Evolutionary conservation across 2,329 filamentous ascomycete species (phyloP).

Genomic region (Botrytis elliptica): DNA sequence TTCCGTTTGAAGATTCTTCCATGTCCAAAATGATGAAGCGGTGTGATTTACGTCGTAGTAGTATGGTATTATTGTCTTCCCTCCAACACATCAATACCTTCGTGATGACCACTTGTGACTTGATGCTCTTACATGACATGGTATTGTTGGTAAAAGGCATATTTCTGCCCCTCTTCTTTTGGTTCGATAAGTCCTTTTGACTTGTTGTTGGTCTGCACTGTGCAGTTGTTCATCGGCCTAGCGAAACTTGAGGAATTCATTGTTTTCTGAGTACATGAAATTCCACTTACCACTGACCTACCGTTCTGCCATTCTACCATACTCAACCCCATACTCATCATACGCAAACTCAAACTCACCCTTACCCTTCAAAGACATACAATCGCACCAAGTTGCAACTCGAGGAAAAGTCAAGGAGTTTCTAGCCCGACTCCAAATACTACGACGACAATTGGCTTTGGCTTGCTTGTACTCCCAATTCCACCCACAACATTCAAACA

Average conservation of each 20-base stretch:
- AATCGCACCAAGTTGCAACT: background rate
- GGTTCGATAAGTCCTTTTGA: background rate
- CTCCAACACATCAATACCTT: constrained; percentile 15
- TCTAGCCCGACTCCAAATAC: background rate
- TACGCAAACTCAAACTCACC: background rate
- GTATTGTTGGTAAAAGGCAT: background rate
- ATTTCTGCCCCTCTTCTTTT: background rate
- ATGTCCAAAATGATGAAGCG: constrained; percentile 7
- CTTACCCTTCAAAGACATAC: background rate
- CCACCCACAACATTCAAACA: background rate
- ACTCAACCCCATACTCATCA: background rate
- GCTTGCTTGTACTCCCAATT: background rate
- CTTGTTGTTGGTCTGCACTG: background rate
- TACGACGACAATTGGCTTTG: background rate
- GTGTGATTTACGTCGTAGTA: constrained; percentile 2
- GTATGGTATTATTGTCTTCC: background rate
- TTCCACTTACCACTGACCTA: background rate
- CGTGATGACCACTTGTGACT: constrained; percentile 12
- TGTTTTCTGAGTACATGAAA: background rate
- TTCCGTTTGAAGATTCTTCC: background rate
- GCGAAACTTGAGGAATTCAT: constrained; percentile 10
- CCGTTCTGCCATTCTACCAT: too few species aligned
- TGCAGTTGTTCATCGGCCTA: constrained; percentile 15
- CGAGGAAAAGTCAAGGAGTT: background rate
- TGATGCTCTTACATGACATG: constrained; percentile 9